Evolutionary conservation across 257 asterid genomes (phyloP).

Genomic region (Forsythia viridissima): DNA sequence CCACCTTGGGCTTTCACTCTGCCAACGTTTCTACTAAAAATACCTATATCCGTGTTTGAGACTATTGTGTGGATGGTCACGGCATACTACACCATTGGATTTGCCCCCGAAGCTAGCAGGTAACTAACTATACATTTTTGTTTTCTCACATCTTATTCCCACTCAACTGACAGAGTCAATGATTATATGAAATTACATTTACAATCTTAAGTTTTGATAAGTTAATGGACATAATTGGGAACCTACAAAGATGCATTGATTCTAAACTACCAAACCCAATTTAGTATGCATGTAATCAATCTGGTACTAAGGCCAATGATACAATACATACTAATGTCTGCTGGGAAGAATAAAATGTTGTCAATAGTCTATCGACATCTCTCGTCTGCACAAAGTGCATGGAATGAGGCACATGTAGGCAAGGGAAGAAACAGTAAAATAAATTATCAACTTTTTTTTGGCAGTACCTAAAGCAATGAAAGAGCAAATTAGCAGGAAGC

Average conservation of each 20-base stretch:
- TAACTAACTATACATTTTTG: background rate
- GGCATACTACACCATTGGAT: slow-evolving; percentile 65
- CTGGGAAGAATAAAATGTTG: background rate
- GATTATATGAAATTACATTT: background rate
- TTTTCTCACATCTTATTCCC: background rate
- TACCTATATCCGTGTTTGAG: slow-evolving; percentile 66
- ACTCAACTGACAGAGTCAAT: background rate
- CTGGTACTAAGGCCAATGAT: background rate
- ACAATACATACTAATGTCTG: background rate
- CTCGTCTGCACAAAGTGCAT: background rate
- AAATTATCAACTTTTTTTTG: too few species aligned
- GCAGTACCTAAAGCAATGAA: background rate
- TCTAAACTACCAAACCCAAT: background rate
- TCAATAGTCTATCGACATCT: background rate
- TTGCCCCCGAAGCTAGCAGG: slow-evolving; percentile 82
- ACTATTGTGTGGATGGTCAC: slow-evolving; percentile 52
- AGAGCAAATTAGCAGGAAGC: background rate
- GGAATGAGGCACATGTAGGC: background rate
- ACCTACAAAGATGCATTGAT: background rate
- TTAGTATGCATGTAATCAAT: background rate
- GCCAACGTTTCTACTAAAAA: slow-evolving; percentile 55
- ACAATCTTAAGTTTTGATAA: background rate
- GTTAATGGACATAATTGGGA: background rate
- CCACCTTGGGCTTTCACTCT: slow-evolving; percentile 76
- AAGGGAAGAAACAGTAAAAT: background rate